phyloP scores from a whole-genome alignment of 331 rosid genomes.

The Stylosanthes scabra region DNA sequence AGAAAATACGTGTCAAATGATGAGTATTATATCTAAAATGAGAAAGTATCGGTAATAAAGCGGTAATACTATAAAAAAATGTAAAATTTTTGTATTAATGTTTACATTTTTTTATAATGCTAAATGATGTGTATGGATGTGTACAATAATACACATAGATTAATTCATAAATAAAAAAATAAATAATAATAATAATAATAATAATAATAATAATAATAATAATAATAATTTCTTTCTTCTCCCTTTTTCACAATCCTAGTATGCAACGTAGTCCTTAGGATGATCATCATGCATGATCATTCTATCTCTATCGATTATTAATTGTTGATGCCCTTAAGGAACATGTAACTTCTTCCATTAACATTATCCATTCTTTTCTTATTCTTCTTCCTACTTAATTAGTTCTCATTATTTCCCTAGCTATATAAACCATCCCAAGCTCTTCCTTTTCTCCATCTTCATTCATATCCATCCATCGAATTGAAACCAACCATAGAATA shows the following conservation, averaged over 20 bases:
- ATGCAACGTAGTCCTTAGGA: slow-evolving; percentile 11
- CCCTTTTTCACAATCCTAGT: slow-evolving; percentile 2
- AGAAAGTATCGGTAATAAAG: too few relatives aligned
- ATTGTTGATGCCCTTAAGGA: slow-evolving; percentile 54
- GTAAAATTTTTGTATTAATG: too few relatives aligned
- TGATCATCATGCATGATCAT: slow-evolving; percentile 13
- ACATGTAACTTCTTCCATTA: slow-evolving; percentile 46
- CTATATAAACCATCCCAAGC: slow-evolving; percentile 47
- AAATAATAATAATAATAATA: too few relatives aligned
- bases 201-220: too few relatives aligned
- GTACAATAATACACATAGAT: too few relatives aligned
- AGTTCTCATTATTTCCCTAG: slow-evolving; percentile 22
- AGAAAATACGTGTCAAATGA: too few relatives aligned
- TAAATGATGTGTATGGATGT: too few relatives aligned
- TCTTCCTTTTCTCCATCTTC: slow-evolving; percentile 42
- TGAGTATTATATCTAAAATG: too few relatives aligned
- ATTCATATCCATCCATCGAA: slow-evolving; percentile 25
- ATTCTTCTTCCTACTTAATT: neutral
- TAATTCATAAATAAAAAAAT: too few relatives aligned
- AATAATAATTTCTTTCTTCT: neutral
- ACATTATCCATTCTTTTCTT: slow-evolving; percentile 3
- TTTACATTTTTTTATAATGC: too few relatives aligned
- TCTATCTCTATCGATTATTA: slow-evolving; percentile 6
- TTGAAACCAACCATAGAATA: neutral
- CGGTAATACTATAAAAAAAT: too few relatives aligned